Base-by-base conservation (phyloP, 1,284 basidiomycete species). In the Apiotrichum siamense region DNA sequence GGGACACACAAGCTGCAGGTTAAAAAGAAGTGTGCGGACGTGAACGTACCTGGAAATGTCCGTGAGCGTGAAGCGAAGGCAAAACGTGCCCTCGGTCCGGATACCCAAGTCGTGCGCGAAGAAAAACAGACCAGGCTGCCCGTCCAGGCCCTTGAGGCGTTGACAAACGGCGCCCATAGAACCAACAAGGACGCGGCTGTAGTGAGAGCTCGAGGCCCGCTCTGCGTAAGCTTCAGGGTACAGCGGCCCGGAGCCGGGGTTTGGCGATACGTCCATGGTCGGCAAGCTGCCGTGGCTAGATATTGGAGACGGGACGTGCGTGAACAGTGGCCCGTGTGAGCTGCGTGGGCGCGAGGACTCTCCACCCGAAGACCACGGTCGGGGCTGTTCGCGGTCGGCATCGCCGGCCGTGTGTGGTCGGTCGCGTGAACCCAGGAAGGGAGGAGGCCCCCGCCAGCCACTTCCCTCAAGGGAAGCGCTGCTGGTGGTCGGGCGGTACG, bases 31-130 rank as follows among this genome's bases (percentile, higher is more conserved):
- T 41, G 15, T 15, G 29, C 11, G 17, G 11, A 35, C 9, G 15
- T 12, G 18, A 9, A 66, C 65, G 57, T 40, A 70, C 64, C 58
- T 50, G 0, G 54, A 48, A 11, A 70, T 49, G 52, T 70, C 61
- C 10, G 67, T 59, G 15, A 77, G 49, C 2, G 66, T 55, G 46
- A 76, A 67, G 12, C 67, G 58, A 5, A 77, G 52, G 12, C 64
- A 56, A 48, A 73, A 77, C 61, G 65, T 69, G 70, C 86, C 86
- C 77, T 92, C 88, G 21, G 87, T 90, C 54, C 89, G 81, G 49
- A 92, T 84, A 36, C 86, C 88, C 42, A 93, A 73, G 74, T 93
- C 89, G 62, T 87, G 86, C 68, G 88, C 87, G 52, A 90, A 81
- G 75, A 90, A 91, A 73, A 87, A 91, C 55, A 94, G 84, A 4